Base-by-base conservation (phyloP, 441 rosid genomes). In the Viola pubescens region DNA sequence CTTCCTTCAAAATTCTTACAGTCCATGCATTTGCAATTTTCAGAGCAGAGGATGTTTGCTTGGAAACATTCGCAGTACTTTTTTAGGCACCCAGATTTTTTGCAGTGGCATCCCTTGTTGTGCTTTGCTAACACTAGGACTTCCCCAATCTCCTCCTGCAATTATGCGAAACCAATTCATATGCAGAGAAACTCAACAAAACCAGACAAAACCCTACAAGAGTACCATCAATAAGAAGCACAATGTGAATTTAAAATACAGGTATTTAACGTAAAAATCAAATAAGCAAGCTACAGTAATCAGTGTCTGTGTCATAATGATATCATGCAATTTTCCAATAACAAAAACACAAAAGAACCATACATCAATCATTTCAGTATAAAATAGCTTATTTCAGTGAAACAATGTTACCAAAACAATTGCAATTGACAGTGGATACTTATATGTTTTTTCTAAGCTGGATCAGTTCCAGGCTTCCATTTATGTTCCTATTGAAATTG, bases 1-100 rank as follows among this genome's bases (percentile, higher is more conserved):
- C 91, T 90, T 71, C 96, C 99, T 70, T 91, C 92, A 39, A 80
- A 86, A 73, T 94, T 94, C 73, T 92, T 92, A 81, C 98, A 92
- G 71, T 89, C 96, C 76, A 82, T 78, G 72, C 97, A 94, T 81
- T 77, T 86, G 71, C 99, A 94, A 72, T 82, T 94, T 59, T 90
- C 99, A 39, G 99, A 94, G 74, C 98, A 94, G 3, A 88, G 69
- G 67, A 87, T 79, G 73, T 88, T 82, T 14, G 96, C 97, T 70
- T 88, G 96, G 78, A 81, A 94, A 67, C 99, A 94, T 64, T 90
- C 97, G 49, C 99, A 94, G 74, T 90, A 90, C 88, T 86, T 88
- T 78, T 94, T 90, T 52, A 90, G 96, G 75, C 97, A 94, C 48
- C 97, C 89, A 11, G 96, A 86, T 71, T 87, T 92, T 82, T 83